phyloP scores from a whole-genome alignment of 2,329 filamentous ascomycete genomes.

The Colletotrichum sp. region DNA sequence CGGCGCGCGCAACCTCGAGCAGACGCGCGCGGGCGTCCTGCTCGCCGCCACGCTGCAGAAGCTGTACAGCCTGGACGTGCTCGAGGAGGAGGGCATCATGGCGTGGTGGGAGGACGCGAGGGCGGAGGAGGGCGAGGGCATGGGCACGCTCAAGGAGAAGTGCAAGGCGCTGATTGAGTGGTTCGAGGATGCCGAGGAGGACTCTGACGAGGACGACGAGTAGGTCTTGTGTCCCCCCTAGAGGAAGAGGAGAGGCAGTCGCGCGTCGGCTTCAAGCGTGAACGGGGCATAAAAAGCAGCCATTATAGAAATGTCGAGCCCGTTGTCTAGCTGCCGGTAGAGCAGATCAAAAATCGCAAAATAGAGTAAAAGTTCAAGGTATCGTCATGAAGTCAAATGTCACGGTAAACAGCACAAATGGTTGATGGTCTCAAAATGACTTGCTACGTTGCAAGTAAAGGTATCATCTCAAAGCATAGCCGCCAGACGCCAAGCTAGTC shows the following conservation, averaged over 20 bases:
- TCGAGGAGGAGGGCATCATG: conserved; percentile 88
- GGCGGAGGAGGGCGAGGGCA: conserved; percentile 69
- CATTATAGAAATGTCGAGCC: not conserved
- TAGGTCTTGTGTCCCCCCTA: conserved; percentile 7
- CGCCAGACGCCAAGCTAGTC: conserved; percentile 15
- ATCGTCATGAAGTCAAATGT: not conserved
- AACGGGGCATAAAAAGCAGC: not conserved
- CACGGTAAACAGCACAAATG: not conserved
- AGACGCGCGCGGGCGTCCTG: conserved; percentile 60
- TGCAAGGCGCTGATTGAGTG: conserved; percentile 84
- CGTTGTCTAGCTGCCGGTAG: not conserved
- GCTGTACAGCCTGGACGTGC: conserved; percentile 81
- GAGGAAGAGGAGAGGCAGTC: not conserved
- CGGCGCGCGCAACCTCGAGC: conserved; percentile 64
- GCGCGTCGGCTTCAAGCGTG: not conserved
- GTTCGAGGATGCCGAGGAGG: conserved; percentile 77
- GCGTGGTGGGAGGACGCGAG: conserved; percentile 85
- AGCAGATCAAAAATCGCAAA: not conserved
- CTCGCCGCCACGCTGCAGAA: conserved; percentile 83
- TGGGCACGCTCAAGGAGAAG: conserved; percentile 74
- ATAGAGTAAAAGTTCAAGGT: not conserved
- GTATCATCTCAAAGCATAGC: conserved; percentile 15
- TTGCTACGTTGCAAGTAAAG: conserved; percentile 7
- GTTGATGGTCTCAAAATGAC: not conserved
- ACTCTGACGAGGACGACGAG: conserved; percentile 40